Evolutionary conservation across 106 monocot species (phyloP).

Genomic region (Agapanthus africanus): DNA sequence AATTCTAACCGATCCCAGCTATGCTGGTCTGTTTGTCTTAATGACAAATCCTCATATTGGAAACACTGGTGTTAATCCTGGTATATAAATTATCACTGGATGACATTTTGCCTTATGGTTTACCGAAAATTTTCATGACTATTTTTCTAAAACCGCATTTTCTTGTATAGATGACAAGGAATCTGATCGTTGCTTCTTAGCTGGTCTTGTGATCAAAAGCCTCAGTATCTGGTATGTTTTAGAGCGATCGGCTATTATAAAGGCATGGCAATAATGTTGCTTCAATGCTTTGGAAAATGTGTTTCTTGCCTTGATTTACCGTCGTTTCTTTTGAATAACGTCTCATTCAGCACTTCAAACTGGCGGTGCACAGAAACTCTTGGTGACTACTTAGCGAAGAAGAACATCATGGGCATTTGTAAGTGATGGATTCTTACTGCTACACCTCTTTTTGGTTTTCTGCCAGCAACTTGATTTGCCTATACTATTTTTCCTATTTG

Average conservation of each 20-base stretch:
- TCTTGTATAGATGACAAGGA: constrained; percentile 91
- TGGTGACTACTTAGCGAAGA: constrained; percentile 78
- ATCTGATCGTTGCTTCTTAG: constrained; percentile 80
- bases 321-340: too few relatives aligned
- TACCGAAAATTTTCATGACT: background rate
- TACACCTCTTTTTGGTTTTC: background rate
- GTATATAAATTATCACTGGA: constrained; percentile 20
- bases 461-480: background rate
- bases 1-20: constrained; percentile 94
- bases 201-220: constrained; percentile 77
- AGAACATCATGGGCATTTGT: constrained; percentile 98
- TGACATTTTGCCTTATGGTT: background rate
- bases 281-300: too few relatives aligned
- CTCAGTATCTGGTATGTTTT: constrained; percentile 71
- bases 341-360: constrained; percentile 70
- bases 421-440: constrained; percentile 6
- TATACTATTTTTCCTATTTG: too few relatives aligned
- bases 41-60: constrained; percentile 99
- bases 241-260: background rate
- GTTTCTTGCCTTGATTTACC: background rate
- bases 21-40: constrained; percentile 94
- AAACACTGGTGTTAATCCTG: constrained; percentile 92
- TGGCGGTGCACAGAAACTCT: constrained; percentile 86
- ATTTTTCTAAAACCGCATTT: background rate
- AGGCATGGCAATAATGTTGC: too few relatives aligned